A percentile compares a stretch with the other conserved stretches of the same genome.
These are phyloP conservation scores for Simplicillium sp. DNA, from an alignment of 2,329 filamentous ascomycete species.

Conservation along the genomic window DNA sequence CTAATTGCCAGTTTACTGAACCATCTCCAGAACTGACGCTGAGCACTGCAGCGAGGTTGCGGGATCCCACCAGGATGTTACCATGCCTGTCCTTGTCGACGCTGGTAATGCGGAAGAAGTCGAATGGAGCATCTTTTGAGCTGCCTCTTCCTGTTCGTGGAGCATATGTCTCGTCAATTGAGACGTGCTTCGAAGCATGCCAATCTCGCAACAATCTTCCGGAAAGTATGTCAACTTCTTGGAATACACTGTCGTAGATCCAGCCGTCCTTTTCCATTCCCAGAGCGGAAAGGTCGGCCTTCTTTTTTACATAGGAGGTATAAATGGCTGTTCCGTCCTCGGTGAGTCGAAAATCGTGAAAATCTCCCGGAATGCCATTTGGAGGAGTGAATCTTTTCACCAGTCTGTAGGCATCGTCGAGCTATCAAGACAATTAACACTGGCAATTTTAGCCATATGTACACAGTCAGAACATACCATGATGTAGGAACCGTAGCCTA, in stretches of 20 bases:
- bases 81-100: conserved; percentile 39
- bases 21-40: conserved; percentile 3
- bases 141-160: conserved; percentile 12
- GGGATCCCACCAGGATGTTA: conserved; percentile 28
- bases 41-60: conserved; percentile 1
- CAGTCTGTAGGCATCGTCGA: conserved; percentile 19
- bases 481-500: conserved; percentile 32
- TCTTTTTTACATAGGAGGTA: conserved; percentile 22
- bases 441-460: neutral
- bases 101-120: conserved; percentile 49
- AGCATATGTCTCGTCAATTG: conserved; percentile 8
- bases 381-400: conserved; percentile 12
- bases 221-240: conserved; percentile 41
- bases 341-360: conserved; percentile 31
- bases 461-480: conserved; percentile 23
- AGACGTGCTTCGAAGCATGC: conserved; percentile 19
- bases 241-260: conserved; percentile 25
- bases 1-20: neutral
- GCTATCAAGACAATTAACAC: conserved; percentile 10
- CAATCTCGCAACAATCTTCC: conserved; percentile 40
- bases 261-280: conserved; percentile 12
- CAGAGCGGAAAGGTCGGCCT: conserved; percentile 14
- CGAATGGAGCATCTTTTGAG: conserved; percentile 25
- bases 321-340: conserved; percentile 28
- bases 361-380: conserved; percentile 11